Conservation (phyloP, 176 grass and related monocot species). For the Alopecurus myosuroides region DNA sequence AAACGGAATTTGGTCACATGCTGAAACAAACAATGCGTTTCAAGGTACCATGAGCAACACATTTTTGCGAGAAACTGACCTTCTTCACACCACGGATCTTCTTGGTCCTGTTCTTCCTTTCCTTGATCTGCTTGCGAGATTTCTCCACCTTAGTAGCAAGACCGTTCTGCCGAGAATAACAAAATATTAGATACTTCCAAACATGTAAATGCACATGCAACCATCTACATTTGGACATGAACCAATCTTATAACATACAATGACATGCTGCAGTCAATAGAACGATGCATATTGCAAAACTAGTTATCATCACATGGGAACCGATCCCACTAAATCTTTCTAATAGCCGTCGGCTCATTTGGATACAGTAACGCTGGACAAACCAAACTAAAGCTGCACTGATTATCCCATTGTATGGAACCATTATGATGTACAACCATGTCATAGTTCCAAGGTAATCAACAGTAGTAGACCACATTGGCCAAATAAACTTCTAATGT, state of each 20-base stretch:
- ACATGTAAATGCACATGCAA: not conserved
- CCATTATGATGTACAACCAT: not conserved
- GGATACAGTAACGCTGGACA: not conserved
- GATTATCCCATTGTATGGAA: not conserved
- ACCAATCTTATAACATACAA: not conserved
- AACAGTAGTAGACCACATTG: not conserved
- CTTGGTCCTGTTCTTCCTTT: constrained; percentile 84
- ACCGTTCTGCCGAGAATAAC: constrained; percentile 51
- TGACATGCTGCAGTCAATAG: not conserved
- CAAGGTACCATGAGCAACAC: not conserved
- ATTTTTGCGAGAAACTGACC: not conserved
- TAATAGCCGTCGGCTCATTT: not conserved
- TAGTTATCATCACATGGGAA: not conserved
- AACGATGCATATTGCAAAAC: not conserved
- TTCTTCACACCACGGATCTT: constrained; percentile 93
- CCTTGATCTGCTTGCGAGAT: constrained; percentile 95
- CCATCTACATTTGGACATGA: not conserved
- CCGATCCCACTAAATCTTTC: not conserved
- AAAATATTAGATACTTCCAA: not conserved
- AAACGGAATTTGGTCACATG: not conserved
- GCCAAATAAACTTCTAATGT: not conserved
- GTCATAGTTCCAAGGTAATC: not conserved
- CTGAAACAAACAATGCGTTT: not conserved
- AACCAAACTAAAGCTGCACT: not conserved
- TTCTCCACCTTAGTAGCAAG: constrained; percentile 94